Conservation (phyloP, 306 rosid species). For the Adenanthera pavonina region DNA sequence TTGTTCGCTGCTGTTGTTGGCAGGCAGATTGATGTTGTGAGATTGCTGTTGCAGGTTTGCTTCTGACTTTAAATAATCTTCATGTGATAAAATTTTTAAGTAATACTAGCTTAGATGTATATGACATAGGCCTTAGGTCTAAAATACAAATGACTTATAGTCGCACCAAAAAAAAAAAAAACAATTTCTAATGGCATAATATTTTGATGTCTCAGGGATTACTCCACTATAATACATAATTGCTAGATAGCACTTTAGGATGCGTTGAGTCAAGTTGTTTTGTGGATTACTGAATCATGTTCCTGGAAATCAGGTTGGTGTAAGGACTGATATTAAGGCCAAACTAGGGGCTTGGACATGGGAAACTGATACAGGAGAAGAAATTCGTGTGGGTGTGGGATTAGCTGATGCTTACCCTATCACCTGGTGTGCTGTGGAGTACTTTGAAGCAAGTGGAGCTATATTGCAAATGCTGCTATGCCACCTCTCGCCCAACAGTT, state of each 20-base stretch:
- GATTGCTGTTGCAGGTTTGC: conserved; percentile 61
- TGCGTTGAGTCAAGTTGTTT: conserved; percentile 19
- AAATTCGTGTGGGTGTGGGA: conserved; percentile 74
- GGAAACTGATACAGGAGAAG: conserved; percentile 68
- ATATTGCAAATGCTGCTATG: conserved; percentile 57
- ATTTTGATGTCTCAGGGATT: neutral
- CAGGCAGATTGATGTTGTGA: conserved; percentile 63
- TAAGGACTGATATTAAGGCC: conserved; percentile 56
- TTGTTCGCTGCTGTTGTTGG: conserved; percentile 63
- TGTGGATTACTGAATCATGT: neutral
- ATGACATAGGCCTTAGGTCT: neutral
- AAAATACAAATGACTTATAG: neutral
- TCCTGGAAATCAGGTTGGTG: conserved; percentile 54
- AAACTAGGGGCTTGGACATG: conserved; percentile 75
- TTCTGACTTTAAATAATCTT: conserved; percentile 23
- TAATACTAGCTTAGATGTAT: conserved; percentile 15
- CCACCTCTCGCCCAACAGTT: conserved; percentile 48
- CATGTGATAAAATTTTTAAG: conserved; percentile 29
- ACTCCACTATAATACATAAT: neutral
- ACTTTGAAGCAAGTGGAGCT: conserved; percentile 65
- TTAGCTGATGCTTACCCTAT: conserved; percentile 68
- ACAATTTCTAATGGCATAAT: neutral
- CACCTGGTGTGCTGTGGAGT: conserved; percentile 82
- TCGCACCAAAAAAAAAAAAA: neutral
- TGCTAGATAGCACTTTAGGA: neutral